Base-by-base conservation (phyloP, 2,329 filamentous ascomycete genomes). In the Epichloe sibirici region DNA sequence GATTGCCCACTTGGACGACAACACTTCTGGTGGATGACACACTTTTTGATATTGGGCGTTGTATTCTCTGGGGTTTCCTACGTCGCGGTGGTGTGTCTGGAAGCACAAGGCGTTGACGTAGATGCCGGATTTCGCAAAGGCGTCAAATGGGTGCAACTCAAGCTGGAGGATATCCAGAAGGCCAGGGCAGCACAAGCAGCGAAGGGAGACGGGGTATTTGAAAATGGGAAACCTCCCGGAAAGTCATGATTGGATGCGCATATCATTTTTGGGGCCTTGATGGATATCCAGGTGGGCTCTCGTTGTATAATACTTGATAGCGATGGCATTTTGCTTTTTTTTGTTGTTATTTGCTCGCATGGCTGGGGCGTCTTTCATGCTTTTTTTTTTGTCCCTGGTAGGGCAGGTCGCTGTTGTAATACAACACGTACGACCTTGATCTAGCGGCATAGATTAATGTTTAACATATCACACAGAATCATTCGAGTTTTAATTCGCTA, bases 1-100 rank as follows among this genome's bases (percentile, higher is more conserved):
- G 86, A 80, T 57, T 98, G 93, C 65, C 75, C 79, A 3, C 71
- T 95, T 38, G 93, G 93, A 0, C 81, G 83, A 25, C 91, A 96
- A 74, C 89, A 95, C 71, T 77, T 90, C 50, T 98, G 93, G 93
- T 98, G 93, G 93, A 76, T 80, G 4, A 82, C 93, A 5, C 90
- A 97, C 72, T 75, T 90, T 45, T 55, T 89, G 37, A 84, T 89
- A 63, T 57, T 89, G 7, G 62, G 74, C 52, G 67, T 71, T 2
- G 39, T 74, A 2, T 45, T 71, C 5, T 62, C 61, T 13, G 55
- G 65, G 0, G 21, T 65, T 3, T 48, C 62, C 35, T 68, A 66
- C 52, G 49, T 55, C 1, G 50, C 59, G 1, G 56, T 66, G 3
- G 42, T 17, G 21, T 42, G 15, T 37, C 54, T 71, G 39, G 61